Base-by-base conservation (phyloP, 495 filamentous ascomycete species). In the Daldinia bambusicola region DNA sequence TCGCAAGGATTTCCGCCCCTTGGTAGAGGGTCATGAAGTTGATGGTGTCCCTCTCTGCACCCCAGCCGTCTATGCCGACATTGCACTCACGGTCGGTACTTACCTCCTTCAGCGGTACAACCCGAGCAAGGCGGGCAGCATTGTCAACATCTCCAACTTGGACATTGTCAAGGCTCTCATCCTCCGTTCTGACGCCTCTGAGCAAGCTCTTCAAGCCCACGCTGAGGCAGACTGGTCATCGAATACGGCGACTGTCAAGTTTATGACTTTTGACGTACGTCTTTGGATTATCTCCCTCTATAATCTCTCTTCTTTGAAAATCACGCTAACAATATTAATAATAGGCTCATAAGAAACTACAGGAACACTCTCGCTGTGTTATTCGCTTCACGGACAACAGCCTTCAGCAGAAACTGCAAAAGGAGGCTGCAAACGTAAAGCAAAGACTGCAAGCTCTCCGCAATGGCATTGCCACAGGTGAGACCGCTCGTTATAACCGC, bases 41-140 rank as follows among this genome's bases (percentile, higher is more conserved):
- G 50, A 53, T 10, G 50, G 50, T 4, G 50, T 53, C 31, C 50
- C 50, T 7, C 50, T 53, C 6, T 53, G 50, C 26, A 82, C 88
- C 55, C 83, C 88, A 79, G 87, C 87, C 2, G 72, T 90, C 18
- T 89, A 88, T 61, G 85, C 87, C 38, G 89, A 91, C 74, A 87
- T 89, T 66, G 87, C 87, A 1, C 80, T 88, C 20, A 89, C 83
- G 0, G 65, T 90, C 20, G 87, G 79, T 40, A 79, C 87, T 34
- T 89, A 88, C 63, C 63, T 88, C n/a, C 75, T 84, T 10, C 74
- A 82, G n/a, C 77, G 80, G 32, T 79, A 81, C 38, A 75, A 83
- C 13, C 76, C 71, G 9, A 41, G 48, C 55, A 53, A 52, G n/a
- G n/a, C 12, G 78, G 50, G 75, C 75, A 0, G 30, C 5, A 60